Evolutionary conservation across 805 yeast genomes (phyloP).

Genomic region (Yamadazyma nakazawae): DNA sequence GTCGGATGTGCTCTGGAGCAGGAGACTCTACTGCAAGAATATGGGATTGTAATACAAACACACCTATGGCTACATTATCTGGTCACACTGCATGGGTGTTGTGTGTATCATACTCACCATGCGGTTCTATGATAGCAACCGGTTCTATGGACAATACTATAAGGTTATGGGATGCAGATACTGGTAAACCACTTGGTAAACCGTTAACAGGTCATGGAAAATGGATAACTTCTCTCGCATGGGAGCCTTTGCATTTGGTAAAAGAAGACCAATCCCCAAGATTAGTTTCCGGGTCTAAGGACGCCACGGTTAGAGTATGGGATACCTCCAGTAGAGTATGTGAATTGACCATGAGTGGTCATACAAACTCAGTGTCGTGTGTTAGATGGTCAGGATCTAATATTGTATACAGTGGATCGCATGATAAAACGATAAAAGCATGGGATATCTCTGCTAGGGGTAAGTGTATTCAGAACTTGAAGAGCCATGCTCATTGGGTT

Average conservation of each 20-base stretch:
- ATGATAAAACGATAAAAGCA: conserved; percentile 87
- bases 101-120: conserved; percentile 88
- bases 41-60: conserved; percentile 96
- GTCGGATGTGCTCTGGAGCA: conserved; percentile 89
- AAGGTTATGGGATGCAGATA: conserved; percentile 78
- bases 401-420: conserved; percentile 82
- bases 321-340: conserved; percentile 70
- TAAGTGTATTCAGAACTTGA: conserved; percentile 69
- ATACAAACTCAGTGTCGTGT: conserved; percentile 84
- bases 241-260: conserved; percentile 92
- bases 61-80: conserved; percentile 72
- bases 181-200: conserved; percentile 72
- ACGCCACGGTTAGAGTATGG: conserved; percentile 88
- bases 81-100: conserved; percentile 96
- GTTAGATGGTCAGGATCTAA: conserved; percentile 97
- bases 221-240: conserved; percentile 84
- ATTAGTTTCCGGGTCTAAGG: conserved; percentile 86
- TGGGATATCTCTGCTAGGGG: conserved; percentile 84
- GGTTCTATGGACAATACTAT: conserved; percentile 93
- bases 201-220: conserved; percentile 79
- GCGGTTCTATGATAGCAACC: conserved; percentile 87
- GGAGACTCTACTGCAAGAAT: conserved; percentile 95
- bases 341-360: conserved; percentile 76
- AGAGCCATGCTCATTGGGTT: conserved; percentile 97
- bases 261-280: conserved; percentile 63